Evolutionary conservation across 768 basidiomycete genomes (phyloP).

Genomic region (Lactarius akahatsu): DNA sequence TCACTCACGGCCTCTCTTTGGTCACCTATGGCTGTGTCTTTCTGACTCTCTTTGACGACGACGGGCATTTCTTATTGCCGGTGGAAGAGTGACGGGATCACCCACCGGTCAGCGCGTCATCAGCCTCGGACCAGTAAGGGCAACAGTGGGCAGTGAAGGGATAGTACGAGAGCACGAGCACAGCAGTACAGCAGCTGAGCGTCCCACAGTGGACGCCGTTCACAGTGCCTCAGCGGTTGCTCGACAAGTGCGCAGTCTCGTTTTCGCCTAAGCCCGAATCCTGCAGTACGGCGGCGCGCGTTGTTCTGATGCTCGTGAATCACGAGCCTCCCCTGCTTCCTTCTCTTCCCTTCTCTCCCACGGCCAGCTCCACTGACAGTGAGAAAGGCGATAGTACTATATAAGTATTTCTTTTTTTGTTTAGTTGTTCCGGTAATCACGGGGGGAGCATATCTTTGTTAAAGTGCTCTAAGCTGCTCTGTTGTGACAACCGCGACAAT

Average conservation of each 20-base stretch:
- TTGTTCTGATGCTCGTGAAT: slow-evolving; percentile 4
- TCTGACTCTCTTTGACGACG: not conserved
- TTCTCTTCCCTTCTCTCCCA: not conserved
- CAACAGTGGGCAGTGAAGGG: not conserved
- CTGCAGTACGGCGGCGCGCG: slow-evolving; percentile 8
- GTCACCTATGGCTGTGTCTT: not conserved
- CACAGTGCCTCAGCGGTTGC: slow-evolving; percentile 14
- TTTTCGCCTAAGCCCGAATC: slow-evolving; percentile 6
- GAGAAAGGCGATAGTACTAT: not conserved
- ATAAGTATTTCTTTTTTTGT: not conserved
- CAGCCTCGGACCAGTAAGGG: not conserved
- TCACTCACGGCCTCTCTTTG: not conserved
- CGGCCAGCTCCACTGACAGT: not conserved
- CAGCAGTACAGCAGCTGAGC: not conserved
- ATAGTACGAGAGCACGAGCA: not conserved
- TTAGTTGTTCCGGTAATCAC: not conserved
- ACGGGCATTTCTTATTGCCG: not conserved
- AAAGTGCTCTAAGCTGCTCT: not conserved
- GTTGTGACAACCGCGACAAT: not conserved
- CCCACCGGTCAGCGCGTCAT: not conserved
- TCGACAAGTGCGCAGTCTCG: slow-evolving; percentile 22
- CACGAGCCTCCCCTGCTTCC: not conserved
- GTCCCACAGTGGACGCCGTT: not conserved
- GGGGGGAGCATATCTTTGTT: not conserved
- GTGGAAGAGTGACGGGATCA: not conserved